These are phyloP conservation scores for Mucor velutinosus DNA, from an alignment of 371 early-diverging fungal species.

Conservation along the genomic window DNA sequence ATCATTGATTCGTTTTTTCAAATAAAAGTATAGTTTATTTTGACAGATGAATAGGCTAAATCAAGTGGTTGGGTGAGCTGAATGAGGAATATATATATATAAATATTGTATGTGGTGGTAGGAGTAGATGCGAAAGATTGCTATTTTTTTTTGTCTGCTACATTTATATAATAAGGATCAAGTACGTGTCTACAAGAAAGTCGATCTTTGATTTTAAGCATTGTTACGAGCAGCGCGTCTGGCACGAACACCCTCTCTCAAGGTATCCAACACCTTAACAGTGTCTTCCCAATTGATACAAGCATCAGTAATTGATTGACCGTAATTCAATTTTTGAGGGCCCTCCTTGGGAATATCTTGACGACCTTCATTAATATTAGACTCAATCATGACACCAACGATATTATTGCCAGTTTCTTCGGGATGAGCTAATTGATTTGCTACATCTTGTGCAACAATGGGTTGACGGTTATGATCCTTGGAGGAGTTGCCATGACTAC, in stretches of 20 bases:
- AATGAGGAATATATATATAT: too few relatives aligned
- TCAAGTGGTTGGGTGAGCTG: too few relatives aligned
- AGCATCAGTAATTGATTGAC: constrained; percentile 79
- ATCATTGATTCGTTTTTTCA: too few relatives aligned
- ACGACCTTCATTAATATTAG: constrained; percentile 74
- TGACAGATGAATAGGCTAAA: too few relatives aligned
- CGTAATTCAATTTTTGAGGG: constrained; percentile 61
- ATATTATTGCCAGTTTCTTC: constrained; percentile 57
- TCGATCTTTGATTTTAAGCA: not conserved
- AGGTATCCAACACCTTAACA: constrained; percentile 56
- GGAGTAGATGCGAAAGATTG: too few relatives aligned
- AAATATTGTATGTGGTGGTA: too few relatives aligned
- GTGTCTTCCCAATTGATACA: constrained; percentile 81
- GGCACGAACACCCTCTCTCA: constrained; percentile 67
- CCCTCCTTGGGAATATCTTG: constrained; percentile 66
- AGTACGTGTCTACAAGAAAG: too few relatives aligned
- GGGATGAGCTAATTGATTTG: constrained; percentile 38
- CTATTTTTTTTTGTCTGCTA: too few relatives aligned
- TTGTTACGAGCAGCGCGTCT: constrained; percentile 48
- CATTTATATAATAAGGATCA: too few relatives aligned
- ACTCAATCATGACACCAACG: constrained; percentile 84
- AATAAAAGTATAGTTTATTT: too few relatives aligned
- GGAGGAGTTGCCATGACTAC: constrained; percentile 87
- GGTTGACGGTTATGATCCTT: constrained; percentile 81
- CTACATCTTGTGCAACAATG: constrained; percentile 73